These are phyloP conservation scores for Volutella citrinella DNA, from an alignment of 2,329 filamentous ascomycete genomes.

Conservation along the genomic window DNA sequence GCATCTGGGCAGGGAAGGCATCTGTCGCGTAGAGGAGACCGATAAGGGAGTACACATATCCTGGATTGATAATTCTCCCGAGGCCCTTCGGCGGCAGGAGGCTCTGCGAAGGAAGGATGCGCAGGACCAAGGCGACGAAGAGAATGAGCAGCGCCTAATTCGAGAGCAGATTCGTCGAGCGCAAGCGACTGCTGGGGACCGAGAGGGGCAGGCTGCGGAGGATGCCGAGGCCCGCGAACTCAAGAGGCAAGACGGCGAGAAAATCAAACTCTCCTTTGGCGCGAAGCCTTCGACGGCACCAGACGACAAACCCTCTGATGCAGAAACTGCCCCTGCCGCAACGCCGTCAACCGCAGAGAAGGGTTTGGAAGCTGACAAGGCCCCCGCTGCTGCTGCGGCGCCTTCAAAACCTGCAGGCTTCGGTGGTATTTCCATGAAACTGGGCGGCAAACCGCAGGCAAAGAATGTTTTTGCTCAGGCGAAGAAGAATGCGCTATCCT, in stretches of 20 bases:
- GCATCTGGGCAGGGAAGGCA: constrained; percentile 77
- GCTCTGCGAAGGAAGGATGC: constrained; percentile 79
- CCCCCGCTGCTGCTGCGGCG: constrained; percentile 9
- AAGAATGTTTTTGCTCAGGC: constrained; percentile 73
- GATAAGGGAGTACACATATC: constrained; percentile 80
- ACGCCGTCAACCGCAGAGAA: too few species aligned
- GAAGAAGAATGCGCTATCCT: constrained; percentile 66
- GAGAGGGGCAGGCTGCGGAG: constrained; percentile 38
- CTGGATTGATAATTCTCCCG: constrained; percentile 90
- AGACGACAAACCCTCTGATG: constrained; percentile 16
- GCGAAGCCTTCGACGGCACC: constrained; percentile 32
- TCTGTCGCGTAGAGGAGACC: constrained; percentile 87
- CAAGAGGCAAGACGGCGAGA: constrained; percentile 68
- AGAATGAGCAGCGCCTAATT: constrained; percentile 80
- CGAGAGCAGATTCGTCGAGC: constrained; percentile 80
- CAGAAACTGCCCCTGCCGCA: constrained; percentile 7
- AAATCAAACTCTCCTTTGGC: constrained; percentile 69
- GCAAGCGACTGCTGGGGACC: constrained; percentile 46
- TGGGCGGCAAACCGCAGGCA: constrained; percentile 59
- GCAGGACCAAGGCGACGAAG: constrained; percentile 87
- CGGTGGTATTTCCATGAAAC: constrained; percentile 59
- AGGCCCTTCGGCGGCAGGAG: constrained; percentile 76
- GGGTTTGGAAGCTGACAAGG: too few species aligned
- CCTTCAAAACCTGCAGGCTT: constrained; percentile 31
- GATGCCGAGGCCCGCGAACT: constrained; percentile 44